Percentiles rank a stretch among this genome's conserved stretches.
These are phyloP conservation scores for Lagenidium sp. DNA, from an alignment of 352 stramenopile species.

Conservation along the genomic window DNA sequence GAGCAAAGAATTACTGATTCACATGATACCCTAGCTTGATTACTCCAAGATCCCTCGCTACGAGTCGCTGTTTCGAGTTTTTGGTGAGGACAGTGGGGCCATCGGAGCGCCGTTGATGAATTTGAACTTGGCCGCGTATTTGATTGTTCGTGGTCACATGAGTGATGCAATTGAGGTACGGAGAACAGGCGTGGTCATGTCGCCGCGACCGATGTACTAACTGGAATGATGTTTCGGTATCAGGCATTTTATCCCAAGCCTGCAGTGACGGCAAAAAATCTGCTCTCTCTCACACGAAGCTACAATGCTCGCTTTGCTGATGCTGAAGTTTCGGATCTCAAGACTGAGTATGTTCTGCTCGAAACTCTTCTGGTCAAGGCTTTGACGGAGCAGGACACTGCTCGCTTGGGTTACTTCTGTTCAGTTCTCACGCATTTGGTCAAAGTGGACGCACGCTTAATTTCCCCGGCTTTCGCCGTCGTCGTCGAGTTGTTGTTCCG, in stretches of 20 bases:
- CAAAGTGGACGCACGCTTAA: conserved; percentile 50
- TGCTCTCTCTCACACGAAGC: conserved; percentile 40
- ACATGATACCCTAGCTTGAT: conserved; percentile 51
- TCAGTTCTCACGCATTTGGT: conserved; percentile 70
- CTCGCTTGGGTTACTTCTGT: conserved; percentile 55
- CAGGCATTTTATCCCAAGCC: conserved; percentile 62
- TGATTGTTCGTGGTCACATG: conserved; percentile 47
- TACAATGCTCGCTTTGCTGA: conserved; percentile 57
- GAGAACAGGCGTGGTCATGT: background rate
- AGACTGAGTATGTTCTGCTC: conserved; percentile 74
- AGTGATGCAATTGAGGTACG: conserved; percentile 37
- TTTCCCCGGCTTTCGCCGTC: conserved; percentile 72
- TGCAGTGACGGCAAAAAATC: conserved; percentile 56
- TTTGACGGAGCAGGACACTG: conserved; percentile 29
- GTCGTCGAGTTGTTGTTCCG: conserved; percentile 81
- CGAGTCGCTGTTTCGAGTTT: conserved; percentile 50
- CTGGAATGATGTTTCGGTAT: background rate
- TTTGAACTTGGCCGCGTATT: conserved; percentile 62
- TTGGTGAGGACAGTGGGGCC: conserved; percentile 63
- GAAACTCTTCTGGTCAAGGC: conserved; percentile 62
- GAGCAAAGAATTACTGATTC: too few relatives aligned
- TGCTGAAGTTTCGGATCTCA: conserved; percentile 23
- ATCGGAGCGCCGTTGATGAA: conserved; percentile 51
- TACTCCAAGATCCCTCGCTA: conserved; percentile 58
- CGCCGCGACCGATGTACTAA: too few relatives aligned